phyloP scores from a whole-genome alignment of 495 filamentous ascomycete species.

The Xylaria nigripes region DNA sequence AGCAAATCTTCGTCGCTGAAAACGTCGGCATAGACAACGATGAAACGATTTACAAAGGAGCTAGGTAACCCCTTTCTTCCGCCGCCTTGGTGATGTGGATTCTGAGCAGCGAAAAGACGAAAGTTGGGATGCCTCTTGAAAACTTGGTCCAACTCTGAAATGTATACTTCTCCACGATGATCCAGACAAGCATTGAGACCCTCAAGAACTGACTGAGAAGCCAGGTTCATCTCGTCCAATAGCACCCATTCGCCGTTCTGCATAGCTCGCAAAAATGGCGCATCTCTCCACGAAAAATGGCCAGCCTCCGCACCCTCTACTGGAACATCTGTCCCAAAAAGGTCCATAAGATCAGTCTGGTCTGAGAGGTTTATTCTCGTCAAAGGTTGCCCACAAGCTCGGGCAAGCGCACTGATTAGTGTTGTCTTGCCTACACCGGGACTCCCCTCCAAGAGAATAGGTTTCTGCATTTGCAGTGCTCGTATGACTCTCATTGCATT shows the following conservation, averaged over 20 bases:
- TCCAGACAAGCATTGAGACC: conserved; percentile 96
- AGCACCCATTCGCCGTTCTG: conserved; percentile 92
- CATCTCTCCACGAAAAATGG: conserved; percentile 89
- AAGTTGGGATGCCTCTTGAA: conserved; percentile 87
- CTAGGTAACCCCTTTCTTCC: conserved; percentile 91
- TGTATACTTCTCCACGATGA: conserved; percentile 91
- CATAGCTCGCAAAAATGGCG: conserved; percentile 93
- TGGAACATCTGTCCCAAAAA: conserved; percentile 96
- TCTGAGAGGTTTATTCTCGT: conserved; percentile 95
- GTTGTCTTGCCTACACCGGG: conserved; percentile 98
- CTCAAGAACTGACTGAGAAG: conserved; percentile 93
- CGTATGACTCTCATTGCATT: conserved; percentile 87
- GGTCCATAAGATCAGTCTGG: conserved; percentile 92
- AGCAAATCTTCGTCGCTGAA: conserved; percentile 74
- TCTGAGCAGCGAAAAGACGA: conserved; percentile 90
- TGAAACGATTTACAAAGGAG: conserved; percentile 97
- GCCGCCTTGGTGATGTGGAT: conserved; percentile 94
- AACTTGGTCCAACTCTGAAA: conserved; percentile 86
- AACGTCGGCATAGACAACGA: conserved; percentile 89
- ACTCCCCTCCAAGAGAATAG: conserved; percentile 88
- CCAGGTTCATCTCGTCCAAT: conserved; percentile 97
- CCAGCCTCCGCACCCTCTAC: conserved; percentile 81
- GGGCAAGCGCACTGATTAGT: conserved; percentile 74
- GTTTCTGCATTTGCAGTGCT: conserved; percentile 82
- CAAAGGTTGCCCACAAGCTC: conserved; percentile 66